Evolutionary conservation across 2,329 filamentous ascomycete species (phyloP).

Genomic region (Ophiocordyceps camponoti-rufipedis): DNA sequence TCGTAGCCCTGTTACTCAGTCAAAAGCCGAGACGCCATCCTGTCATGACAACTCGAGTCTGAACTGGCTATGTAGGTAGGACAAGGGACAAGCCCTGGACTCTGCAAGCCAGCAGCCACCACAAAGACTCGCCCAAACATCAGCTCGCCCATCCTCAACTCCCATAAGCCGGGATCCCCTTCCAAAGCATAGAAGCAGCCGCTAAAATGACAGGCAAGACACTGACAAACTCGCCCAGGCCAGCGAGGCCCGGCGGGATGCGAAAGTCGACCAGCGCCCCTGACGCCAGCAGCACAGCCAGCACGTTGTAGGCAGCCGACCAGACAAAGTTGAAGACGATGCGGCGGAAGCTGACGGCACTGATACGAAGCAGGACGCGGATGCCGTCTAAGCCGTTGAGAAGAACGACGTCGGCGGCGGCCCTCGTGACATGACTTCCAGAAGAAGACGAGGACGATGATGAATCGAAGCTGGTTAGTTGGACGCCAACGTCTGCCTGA

Average conservation of each 20-base stretch:
- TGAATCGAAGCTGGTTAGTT: slow-evolving; percentile 26
- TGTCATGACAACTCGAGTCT: no score
- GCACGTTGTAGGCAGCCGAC: slow-evolving; percentile 42
- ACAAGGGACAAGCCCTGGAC: not conserved
- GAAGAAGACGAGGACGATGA: slow-evolving; percentile 1
- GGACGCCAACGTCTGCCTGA: slow-evolving; percentile 40
- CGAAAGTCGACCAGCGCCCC: slow-evolving; percentile 37
- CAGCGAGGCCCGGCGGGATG: slow-evolving; percentile 32
- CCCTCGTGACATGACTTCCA: slow-evolving; percentile 32
- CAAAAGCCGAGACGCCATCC: no score
- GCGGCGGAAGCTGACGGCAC: slow-evolving; percentile 15
- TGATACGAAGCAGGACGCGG: slow-evolving; percentile 29
- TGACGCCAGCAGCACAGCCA: slow-evolving; percentile 40
- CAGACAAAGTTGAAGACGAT: slow-evolving; percentile 45
- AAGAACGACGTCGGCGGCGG: slow-evolving; percentile 39
- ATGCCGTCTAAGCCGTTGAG: slow-evolving; percentile 32
- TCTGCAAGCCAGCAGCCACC: no score
- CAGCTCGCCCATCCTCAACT: not conserved
- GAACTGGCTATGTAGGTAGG: no score
- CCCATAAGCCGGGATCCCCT: slow-evolving; percentile 1
- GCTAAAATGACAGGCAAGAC: slow-evolving; percentile 38
- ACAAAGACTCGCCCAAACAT: no score
- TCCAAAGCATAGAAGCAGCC: slow-evolving; percentile 12
- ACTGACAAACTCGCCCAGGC: slow-evolving; percentile 46
- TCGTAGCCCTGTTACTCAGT: no score